Evolutionary conservation across 306 rosid genomes (phyloP).

Genomic region (Pueraria montana): DNA sequence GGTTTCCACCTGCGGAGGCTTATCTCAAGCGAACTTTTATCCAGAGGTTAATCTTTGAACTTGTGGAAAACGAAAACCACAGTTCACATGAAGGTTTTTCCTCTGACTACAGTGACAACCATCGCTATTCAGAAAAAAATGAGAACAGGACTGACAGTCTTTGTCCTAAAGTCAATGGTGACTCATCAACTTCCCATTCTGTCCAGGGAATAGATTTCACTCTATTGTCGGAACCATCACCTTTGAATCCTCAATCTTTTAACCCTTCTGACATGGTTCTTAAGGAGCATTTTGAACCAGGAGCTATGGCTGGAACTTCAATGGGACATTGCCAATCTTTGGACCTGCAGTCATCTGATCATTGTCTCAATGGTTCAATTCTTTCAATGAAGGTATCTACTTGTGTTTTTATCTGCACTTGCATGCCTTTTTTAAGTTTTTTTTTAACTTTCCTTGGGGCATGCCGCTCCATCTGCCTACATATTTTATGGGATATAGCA

Average conservation of each 20-base stretch:
- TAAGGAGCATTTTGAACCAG: constrained; percentile 68
- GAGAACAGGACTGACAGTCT: too few species aligned
- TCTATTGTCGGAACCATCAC: constrained; percentile 62
- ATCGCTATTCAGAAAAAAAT: too few species aligned
- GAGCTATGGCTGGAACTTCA: constrained; percentile 59
- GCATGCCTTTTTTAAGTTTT: too few species aligned
- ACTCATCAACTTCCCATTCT: too few species aligned
- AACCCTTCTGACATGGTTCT: constrained; percentile 62
- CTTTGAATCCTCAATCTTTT: constrained; percentile 52
- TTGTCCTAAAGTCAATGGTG: too few species aligned
- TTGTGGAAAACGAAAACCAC: constrained; percentile 49
- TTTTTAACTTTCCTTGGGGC: too few species aligned
- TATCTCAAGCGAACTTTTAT: constrained; percentile 78
- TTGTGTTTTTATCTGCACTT: too few species aligned
- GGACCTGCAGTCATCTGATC: too few species aligned
- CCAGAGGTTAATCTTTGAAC: constrained; percentile 69
- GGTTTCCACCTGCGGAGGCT: constrained; percentile 86
- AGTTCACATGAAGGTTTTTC: constrained; percentile 51
- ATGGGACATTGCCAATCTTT: constrained; percentile 59
- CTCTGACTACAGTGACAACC: constrained; percentile 7
- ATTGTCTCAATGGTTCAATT: constrained; percentile 48
- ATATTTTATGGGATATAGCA: too few species aligned
- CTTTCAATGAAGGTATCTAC: too few species aligned
- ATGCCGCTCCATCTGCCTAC: too few species aligned
- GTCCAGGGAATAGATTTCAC: constrained; percentile 64